phyloP scores from a whole-genome alignment of 2,329 filamentous ascomycete genomes.

The Aaosphaeria arxii region DNA sequence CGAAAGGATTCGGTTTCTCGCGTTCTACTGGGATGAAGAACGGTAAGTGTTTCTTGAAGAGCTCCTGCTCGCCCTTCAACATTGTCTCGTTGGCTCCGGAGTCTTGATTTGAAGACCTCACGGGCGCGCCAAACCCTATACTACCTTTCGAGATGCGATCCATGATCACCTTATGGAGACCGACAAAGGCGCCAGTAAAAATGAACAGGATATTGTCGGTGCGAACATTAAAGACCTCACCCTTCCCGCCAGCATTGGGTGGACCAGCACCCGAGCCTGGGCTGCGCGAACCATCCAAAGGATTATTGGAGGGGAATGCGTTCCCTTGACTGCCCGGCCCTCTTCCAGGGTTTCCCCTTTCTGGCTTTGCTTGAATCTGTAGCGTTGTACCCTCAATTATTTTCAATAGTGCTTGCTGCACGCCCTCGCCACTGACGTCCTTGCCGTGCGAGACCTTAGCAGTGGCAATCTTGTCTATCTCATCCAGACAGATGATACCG shows the following conservation, averaged over 20 bases:
- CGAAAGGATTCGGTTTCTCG: conserved; percentile 20
- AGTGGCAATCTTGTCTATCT: conserved; percentile 95
- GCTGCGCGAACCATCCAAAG: conserved; percentile 16
- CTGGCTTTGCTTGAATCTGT: conserved; percentile 84
- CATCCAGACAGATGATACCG: conserved; percentile 92
- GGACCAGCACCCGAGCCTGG: conserved; percentile 13
- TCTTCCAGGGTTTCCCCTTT: conserved; percentile 48
- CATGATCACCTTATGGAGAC: conserved; percentile 81
- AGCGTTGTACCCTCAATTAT: conserved; percentile 95
- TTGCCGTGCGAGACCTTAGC: conserved; percentile 84
- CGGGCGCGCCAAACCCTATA: conserved; percentile 86
- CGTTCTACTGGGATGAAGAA: conserved; percentile 46
- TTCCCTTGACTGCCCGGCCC: conserved; percentile 16
- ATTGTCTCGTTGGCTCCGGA: conserved; percentile 58
- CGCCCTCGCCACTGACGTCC: conserved; percentile 93
- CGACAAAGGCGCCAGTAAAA: conserved; percentile 92
- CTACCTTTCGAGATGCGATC: conserved; percentile 82
- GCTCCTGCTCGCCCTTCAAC: conserved; percentile 53
- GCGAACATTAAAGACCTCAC: conserved; percentile 69
- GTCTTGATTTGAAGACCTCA: conserved; percentile 57
- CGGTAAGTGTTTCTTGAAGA: conserved; percentile 58
- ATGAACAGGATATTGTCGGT: conserved; percentile 98
- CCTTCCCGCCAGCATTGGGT: conserved; percentile 40
- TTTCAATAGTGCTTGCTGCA: conserved; percentile 92
- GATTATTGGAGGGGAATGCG: conserved; percentile 13